Evolutionary conservation across 176 grass and related monocot species (phyloP).

Genomic region (Rhynchospora pubera): DNA sequence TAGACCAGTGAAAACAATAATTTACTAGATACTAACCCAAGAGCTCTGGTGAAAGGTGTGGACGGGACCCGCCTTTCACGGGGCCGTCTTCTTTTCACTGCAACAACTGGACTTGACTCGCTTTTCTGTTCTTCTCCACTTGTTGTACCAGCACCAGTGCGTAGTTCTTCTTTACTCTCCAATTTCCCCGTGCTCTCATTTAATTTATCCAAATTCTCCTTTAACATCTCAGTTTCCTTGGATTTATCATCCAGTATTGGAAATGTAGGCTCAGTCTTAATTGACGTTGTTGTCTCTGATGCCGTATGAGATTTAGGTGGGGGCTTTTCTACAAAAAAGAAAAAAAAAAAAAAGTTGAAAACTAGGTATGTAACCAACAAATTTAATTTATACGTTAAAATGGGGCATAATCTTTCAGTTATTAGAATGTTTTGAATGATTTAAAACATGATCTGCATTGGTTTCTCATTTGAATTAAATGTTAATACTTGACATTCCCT

Average conservation of each 20-base stretch:
- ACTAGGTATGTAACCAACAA: background rate
- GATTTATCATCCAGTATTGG: constrained; percentile 19
- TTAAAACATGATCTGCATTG: background rate
- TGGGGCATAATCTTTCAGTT: background rate
- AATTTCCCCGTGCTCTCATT: background rate
- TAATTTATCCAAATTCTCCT: background rate
- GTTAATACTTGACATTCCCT: background rate
- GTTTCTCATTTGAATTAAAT: background rate
- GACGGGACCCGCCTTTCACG: constrained; percentile 81
- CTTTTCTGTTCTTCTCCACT: constrained; percentile 1
- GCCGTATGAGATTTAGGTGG: background rate
- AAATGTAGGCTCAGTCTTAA: constrained; percentile 4
- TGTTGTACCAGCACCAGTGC: background rate
- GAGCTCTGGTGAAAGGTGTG: constrained; percentile 79
- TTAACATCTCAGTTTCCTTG: background rate
- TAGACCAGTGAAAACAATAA: background rate
- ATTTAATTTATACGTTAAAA: background rate
- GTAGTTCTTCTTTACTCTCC: background rate
- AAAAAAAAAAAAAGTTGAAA: background rate
- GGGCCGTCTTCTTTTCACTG: constrained; percentile 47
- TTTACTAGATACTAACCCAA: constrained; percentile 46
- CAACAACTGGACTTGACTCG: background rate
- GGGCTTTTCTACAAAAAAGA: background rate
- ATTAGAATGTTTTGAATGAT: background rate
- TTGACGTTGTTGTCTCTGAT: background rate